Percentiles rank a stretch among this genome's conserved stretches.
These are phyloP conservation scores for Glarea lozoyensis DNA, from an alignment of 495 filamentous ascomycete genomes.

Conservation along the genomic window DNA sequence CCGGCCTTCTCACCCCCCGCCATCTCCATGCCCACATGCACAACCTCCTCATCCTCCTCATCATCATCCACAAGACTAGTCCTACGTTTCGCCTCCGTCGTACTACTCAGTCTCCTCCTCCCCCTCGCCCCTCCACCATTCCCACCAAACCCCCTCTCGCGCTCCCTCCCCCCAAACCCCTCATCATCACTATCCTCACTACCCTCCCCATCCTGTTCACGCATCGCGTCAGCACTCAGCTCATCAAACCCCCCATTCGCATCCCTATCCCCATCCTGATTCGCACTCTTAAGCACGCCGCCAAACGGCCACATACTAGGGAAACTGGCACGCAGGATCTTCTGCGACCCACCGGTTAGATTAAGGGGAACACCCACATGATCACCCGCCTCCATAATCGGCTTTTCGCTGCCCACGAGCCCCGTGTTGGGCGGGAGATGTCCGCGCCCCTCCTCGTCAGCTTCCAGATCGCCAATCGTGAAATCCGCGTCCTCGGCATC, in stretches of 20 bases:
- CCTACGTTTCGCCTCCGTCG: conserved; percentile 40
- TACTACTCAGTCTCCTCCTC: conserved; percentile 21
- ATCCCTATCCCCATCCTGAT: conserved; percentile 7
- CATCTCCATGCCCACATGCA: conserved; percentile 19
- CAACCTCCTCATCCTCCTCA: conserved; percentile 39
- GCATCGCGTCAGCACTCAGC: conserved; percentile 15
- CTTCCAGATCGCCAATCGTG: conserved; percentile 19
- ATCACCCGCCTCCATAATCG: conserved; percentile 2
- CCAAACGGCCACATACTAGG: conserved; percentile 21
- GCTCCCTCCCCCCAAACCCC: conserved; percentile 13
- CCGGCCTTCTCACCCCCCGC: conserved; percentile 3
- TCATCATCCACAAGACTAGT: conserved; percentile 51
- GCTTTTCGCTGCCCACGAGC: neutral
- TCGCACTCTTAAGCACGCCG: neutral
- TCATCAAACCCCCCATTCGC: conserved; percentile 4
- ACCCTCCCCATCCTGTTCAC: conserved; percentile 17
- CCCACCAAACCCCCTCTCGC: conserved; percentile 22
- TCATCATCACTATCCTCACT: conserved; percentile 31
- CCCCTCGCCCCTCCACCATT: neutral
- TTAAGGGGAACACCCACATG: conserved; percentile 15
- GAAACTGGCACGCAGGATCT: conserved; percentile 9
- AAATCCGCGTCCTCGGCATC: conserved; percentile 28
- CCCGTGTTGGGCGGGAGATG: conserved; percentile 2
- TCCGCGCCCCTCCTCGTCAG: conserved; percentile 13
- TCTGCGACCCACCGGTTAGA: conserved; percentile 5